Conservation (phyloP, 2,329 filamentous ascomycete genomes). For the Sporothrix globosa region DNA sequence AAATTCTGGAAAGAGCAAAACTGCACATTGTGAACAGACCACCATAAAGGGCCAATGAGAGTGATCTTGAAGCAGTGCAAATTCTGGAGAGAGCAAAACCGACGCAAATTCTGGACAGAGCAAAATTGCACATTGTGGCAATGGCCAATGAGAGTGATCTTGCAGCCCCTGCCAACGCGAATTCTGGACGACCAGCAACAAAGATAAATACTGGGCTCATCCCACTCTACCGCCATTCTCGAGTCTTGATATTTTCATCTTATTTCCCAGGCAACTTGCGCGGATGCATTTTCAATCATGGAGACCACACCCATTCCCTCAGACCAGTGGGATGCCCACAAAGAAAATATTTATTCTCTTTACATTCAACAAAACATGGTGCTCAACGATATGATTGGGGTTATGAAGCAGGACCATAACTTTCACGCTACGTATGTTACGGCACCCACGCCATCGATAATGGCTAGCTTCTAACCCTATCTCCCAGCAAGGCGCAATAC, state of each 20-base stretch:
- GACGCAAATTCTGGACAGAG: neutral
- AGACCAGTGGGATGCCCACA: neutral
- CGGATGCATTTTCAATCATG: slow-evolving; percentile 4
- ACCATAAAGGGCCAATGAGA: neutral
- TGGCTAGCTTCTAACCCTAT: neutral
- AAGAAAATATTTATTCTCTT: neutral
- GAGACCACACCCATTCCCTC: neutral
- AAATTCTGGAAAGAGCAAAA: neutral
- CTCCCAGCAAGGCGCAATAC: slow-evolving; percentile 9
- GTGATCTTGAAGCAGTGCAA: neutral
- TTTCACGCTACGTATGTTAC: slow-evolving; percentile 15
- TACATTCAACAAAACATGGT: neutral
- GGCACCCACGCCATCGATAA: neutral
- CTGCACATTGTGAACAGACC: slow-evolving; percentile 4
- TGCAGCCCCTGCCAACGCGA: neutral
- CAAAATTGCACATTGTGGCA: neutral
- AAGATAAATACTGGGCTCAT: neutral
- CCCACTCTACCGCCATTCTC: neutral
- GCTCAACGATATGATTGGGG: neutral
- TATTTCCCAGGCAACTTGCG: neutral
- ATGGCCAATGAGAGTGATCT: neutral
- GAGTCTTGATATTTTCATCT: neutral
- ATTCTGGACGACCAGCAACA: neutral
- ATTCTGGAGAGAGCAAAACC: neutral
- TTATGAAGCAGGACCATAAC: neutral